Evolutionary conservation across 306 rosid genomes (phyloP).

Genomic region (Dryas octopetala): DNA sequence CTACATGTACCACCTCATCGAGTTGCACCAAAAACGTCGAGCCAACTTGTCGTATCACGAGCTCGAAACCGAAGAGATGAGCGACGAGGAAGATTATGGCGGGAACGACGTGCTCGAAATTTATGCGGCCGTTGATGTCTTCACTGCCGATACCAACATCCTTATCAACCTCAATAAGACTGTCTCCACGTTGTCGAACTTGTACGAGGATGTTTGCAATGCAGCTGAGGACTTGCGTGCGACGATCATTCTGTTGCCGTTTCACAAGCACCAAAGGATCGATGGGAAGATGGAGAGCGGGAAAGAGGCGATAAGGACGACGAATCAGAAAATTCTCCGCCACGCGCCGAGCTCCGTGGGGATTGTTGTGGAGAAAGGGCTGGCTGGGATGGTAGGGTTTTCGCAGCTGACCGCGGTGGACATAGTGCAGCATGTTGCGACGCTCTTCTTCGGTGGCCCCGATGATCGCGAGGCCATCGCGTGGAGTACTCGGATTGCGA

Average conservation of each 20-base stretch:
- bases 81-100: constrained; percentile 76
- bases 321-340: constrained; percentile 85
- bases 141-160: constrained; percentile 54
- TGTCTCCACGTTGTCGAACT: constrained; percentile 48
- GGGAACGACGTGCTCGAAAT: constrained; percentile 80
- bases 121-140: constrained; percentile 60
- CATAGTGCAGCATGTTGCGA: constrained; percentile 55
- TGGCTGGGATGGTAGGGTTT: constrained; percentile 49
- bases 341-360: constrained; percentile 87
- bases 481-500: constrained; percentile 76
- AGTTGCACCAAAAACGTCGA: constrained; percentile 59
- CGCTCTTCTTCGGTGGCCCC: constrained; percentile 75
- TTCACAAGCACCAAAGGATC: constrained; percentile 84
- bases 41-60: constrained; percentile 69
- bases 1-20: constrained; percentile 68
- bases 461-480: constrained; percentile 89
- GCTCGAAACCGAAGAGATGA: constrained; percentile 58
- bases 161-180: constrained; percentile 52
- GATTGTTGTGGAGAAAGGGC: constrained; percentile 59
- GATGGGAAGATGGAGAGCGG: constrained; percentile 90
- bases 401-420: constrained; percentile 49
- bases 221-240: constrained; percentile 72
- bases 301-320: constrained; percentile 68
- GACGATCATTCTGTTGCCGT: constrained; percentile 61
- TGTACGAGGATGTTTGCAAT: constrained; percentile 81